Evolutionary conservation across 1,284 basidiomycete genomes (phyloP), one percentile per base, ranked within the genome.

Genomic region (Takashimella koratensis): DNA sequence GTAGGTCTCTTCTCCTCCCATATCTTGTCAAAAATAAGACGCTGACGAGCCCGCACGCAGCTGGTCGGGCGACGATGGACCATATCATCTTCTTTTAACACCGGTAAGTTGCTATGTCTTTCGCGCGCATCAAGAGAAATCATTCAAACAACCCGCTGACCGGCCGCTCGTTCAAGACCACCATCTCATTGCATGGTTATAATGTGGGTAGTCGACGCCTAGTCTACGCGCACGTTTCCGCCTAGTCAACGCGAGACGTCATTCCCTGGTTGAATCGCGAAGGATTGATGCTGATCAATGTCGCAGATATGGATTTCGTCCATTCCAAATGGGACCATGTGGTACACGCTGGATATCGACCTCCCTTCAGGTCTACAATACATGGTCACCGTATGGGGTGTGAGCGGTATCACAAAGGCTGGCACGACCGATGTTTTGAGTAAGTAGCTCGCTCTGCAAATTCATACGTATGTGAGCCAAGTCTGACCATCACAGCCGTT

Each of bases 41-140:
- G n/a, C n/a, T n/a, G n/a, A n/a, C n/a, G n/a, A n/a, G n/a, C n/a
- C n/a, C n/a, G n/a, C 36, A 22, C 20, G 22, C 47, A 67, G 67
- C 24, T 74, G 72, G 72, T 60, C 57, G 19, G 73, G 73, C 36
- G 73, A 75, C 56, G 60, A 65, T 36, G 73, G 73, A 43, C 73
- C 73, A 25, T 75, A 69, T 53, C 73, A 75, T 52, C 58, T 75
- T 8, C 62, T 75, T 1, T 58, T 75, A 1, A 75, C 73, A 13
- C 73, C 71, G 4, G 70, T 72, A 41, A 30, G 70, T 66, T 4
- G 12, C 6, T 27, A 21, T 3, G 12, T 45, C 30, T 36, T 36
- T 36, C 30, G 30, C 16, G 16, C 16, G 30, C 8, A 36, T 16
- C 16, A 36, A 36, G 30, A 8, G 8, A 36, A 36, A 8, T 36